phyloP scores from a whole-genome alignment of 306 rosid genomes.

The Vigna mungo region DNA sequence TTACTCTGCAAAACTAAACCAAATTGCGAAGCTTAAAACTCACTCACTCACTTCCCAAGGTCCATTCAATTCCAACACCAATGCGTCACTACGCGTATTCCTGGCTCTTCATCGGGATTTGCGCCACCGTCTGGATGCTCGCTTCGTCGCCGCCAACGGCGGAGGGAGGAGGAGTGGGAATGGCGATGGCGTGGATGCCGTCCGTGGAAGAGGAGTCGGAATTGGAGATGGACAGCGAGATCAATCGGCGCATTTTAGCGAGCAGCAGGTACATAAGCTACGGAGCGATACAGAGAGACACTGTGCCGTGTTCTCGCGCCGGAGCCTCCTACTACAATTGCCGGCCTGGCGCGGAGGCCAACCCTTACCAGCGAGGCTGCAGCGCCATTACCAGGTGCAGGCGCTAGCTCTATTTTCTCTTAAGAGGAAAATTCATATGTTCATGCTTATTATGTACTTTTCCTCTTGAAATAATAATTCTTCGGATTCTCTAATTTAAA shows the following conservation, averaged over 20 bases:
- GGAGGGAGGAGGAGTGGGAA: slow-evolving; percentile 36
- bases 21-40: too few species aligned
- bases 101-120: slow-evolving; percentile 56
- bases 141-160: slow-evolving; percentile 48
- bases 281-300: slow-evolving; percentile 82
- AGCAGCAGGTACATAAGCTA: slow-evolving; percentile 82
- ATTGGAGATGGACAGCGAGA: slow-evolving; percentile 77
- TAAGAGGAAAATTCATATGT: too few species aligned
- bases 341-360: slow-evolving; percentile 72
- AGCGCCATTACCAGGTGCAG: slow-evolving; percentile 93
- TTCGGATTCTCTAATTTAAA: too few species aligned
- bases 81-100: neutral
- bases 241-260: slow-evolving; percentile 89
- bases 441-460: too few species aligned
- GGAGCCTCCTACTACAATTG: slow-evolving; percentile 91
- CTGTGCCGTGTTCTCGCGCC: slow-evolving; percentile 85
- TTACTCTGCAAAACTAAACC: neutral
- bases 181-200: slow-evolving; percentile 55
- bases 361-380: slow-evolving; percentile 94
- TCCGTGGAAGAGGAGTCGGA: slow-evolving; percentile 69
- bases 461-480: too few species aligned
- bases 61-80: neutral
- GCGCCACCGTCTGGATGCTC: slow-evolving; percentile 50
- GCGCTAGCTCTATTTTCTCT: slow-evolving; percentile 42
- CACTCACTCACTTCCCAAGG: neutral